Evolutionary conservation across 345 rosid genomes (phyloP), one percentile per base, ranked within the genome.

Genomic region (Salix koriyanagi): DNA sequence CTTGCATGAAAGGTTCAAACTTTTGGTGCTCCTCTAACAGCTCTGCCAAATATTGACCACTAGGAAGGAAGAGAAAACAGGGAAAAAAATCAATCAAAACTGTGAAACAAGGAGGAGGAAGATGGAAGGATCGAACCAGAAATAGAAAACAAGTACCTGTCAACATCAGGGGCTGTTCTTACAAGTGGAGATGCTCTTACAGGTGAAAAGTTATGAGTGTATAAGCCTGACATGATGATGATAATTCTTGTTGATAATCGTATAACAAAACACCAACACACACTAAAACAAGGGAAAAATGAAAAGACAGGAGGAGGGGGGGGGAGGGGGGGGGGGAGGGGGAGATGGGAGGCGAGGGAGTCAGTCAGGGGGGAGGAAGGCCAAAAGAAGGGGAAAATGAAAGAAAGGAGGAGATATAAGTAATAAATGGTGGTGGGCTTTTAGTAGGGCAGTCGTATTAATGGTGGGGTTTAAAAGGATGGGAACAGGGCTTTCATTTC

Each of bases 1-100:
- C 94, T 79, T 88, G 94, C 84, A 87, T 84, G 86, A 94, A 94
- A 83, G 98, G 98, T 76, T 91, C 95, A 79, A 94, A 89, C 93
- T 94, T 94, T 65, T 92, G 95, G 84, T 89, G 94, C 86, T 94
- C 98, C 44, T 91, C 94, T 61, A 92, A 65, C 77, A 94, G 86
- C 82, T 92, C 95, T 75, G 95, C 28, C 85, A 94, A 82, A 89
- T 91, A 91, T 78, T 88, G 98, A 85, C 95, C 83, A 79, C 88
- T 75, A 65, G 66, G 67, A 76, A 73, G 0, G 18, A 46, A 44
- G 16, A 76, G 64, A 70, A 61, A 73, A 9, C 13, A 41, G 25
- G 7, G 1, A 39, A 2, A 26, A 26, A 41, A 54, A 60, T 54
- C 16, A 25, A 74, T 9, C 37, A 64, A 41, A 34, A 23, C 42